phyloP scores from a whole-genome alignment of 371 early-diverging fungal genomes.

The Syncephalastrum monosporum region DNA sequence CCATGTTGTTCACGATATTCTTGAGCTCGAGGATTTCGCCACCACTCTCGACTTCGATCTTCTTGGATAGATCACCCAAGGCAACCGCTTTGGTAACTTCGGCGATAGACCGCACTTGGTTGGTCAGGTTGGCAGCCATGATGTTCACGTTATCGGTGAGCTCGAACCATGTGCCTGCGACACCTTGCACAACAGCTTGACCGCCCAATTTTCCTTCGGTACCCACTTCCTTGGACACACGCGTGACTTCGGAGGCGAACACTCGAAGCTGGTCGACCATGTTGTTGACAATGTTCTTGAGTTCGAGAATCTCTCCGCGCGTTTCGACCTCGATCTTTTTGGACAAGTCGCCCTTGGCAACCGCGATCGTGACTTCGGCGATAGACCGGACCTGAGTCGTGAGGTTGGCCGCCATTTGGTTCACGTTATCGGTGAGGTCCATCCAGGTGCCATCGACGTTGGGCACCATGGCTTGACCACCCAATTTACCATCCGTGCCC shows the following conservation, averaged over 20 bases:
- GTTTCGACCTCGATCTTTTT: conserved; percentile 60
- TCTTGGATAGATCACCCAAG: conserved; percentile 43
- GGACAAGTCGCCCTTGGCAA: conserved; percentile 53
- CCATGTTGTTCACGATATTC: conserved; percentile 44
- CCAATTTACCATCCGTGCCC: conserved; percentile 44
- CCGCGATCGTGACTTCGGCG: conserved; percentile 44
- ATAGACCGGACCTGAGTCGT: conserved; percentile 48
- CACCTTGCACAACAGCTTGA: conserved; percentile 48
- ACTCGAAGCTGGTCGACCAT: conserved; percentile 61
- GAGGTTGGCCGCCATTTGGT: conserved; percentile 39
- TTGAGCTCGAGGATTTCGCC: conserved; percentile 39
- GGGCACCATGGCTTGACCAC: conserved; percentile 27
- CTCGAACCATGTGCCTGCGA: conserved; percentile 60
- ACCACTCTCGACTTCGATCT: conserved; percentile 25
- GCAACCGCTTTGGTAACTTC: conserved; percentile 57
- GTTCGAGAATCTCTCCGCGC: conserved; percentile 59
- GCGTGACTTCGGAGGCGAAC: conserved; percentile 52
- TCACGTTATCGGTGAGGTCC: conserved; percentile 45
- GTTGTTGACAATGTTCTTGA: conserved; percentile 66
- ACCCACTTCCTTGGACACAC: conserved; percentile 57
- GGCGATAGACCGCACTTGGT: conserved; percentile 54
- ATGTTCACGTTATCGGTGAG: conserved; percentile 59
- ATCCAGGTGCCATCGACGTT: conserved; percentile 48
- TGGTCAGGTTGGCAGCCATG: conserved; percentile 43
- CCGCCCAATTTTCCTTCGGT: conserved; percentile 55